phyloP scores from a whole-genome alignment of 164 flowering plant species.

The Vitis rotundifolia region DNA sequence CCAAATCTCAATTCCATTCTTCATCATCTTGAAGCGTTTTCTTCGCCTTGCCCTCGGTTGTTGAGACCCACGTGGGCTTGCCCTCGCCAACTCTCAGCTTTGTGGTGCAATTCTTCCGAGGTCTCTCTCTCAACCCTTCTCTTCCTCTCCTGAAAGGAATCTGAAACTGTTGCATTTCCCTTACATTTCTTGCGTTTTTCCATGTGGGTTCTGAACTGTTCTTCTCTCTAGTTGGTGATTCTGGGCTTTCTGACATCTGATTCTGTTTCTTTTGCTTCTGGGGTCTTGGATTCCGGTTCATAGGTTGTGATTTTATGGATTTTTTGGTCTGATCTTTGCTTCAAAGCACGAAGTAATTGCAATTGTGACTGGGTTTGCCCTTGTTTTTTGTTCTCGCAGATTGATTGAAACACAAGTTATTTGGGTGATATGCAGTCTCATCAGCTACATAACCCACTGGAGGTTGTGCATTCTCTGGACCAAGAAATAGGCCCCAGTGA shows the following conservation, averaged over 20 bases:
- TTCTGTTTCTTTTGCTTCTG: slow-evolving; percentile 2
- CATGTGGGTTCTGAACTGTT: background rate
- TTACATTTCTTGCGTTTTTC: background rate
- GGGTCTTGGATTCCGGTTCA: background rate
- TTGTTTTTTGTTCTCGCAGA: background rate
- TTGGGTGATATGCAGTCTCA: background rate
- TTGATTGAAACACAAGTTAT: background rate
- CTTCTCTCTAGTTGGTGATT: background rate
- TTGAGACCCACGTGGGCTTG: background rate
- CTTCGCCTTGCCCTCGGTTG: background rate
- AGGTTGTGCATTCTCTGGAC: slow-evolving; percentile 4
- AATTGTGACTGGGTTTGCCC: slow-evolving; percentile 5
- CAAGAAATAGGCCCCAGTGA: slow-evolving; percentile 14
- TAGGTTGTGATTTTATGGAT: slow-evolving; percentile 18
- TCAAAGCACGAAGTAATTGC: background rate
- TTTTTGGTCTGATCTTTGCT: background rate
- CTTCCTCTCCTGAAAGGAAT: background rate
- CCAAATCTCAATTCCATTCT: no score
- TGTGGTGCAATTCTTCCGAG: background rate
- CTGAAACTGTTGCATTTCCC: background rate
- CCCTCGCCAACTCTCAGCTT: background rate
- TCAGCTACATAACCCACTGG: slow-evolving; percentile 6
- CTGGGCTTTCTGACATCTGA: slow-evolving; percentile 1
- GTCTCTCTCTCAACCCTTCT: background rate
- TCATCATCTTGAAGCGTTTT: no score